Conservation (phyloP, 768 basidiomycete genomes). For the Tricholoma hemisulphureum region DNA sequence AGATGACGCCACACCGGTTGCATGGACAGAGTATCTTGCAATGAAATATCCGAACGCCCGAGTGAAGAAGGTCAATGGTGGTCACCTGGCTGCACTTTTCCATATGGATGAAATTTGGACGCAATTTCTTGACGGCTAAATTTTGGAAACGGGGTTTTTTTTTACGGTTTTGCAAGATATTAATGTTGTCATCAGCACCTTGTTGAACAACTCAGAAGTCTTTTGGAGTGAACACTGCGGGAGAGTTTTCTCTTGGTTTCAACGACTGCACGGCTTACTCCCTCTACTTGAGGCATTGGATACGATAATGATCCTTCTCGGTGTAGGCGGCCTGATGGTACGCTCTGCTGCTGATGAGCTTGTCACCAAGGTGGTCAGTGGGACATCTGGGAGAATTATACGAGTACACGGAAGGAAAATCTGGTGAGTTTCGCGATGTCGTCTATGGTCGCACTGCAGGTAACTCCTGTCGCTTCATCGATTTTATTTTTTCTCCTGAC, state of each 20-base stretch:
- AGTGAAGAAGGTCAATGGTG: constrained; percentile 36
- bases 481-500: no score
- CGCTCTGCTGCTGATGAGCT: no score
- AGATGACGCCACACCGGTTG: constrained; percentile 34
- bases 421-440: constrained; percentile 58
- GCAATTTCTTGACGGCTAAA: constrained; percentile 17
- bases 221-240: constrained; percentile 73
- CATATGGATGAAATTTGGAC: constrained; percentile 39
- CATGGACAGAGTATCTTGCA: constrained; percentile 38
- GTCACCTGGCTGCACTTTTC: constrained; percentile 40
- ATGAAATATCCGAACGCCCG: constrained; percentile 39
- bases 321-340: no score
- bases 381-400: constrained; percentile 61
- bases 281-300: constrained; percentile 9
- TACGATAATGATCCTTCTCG: not conserved
- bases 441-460: constrained; percentile 37
- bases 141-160: no score
- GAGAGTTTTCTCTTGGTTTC: constrained; percentile 71
- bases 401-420: constrained; percentile 31
- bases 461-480: no score
- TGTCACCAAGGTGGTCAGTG: no score
- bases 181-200: no score
- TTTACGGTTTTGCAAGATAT: no score
- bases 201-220: constrained; percentile 44
- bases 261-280: constrained; percentile 59